A percentile compares a stretch with the other conserved stretches of the same genome.
phyloP scores from a whole-genome alignment of 768 basidiomycete species.

The Terana coerulea region DNA sequence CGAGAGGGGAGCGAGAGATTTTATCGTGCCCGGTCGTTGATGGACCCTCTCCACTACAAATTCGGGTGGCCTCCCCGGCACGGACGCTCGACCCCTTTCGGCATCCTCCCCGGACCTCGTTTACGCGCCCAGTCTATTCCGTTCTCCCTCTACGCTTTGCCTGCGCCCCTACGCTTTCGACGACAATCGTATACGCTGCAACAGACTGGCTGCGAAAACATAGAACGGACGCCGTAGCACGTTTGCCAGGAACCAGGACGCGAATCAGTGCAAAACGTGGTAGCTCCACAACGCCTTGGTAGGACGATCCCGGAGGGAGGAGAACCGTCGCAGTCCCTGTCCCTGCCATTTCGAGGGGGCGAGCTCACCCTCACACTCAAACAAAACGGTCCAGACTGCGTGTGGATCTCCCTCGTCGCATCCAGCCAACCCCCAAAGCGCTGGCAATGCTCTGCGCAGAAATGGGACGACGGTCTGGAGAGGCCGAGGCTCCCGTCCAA shows the following conservation, averaged over 20 bases:
- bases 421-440: constrained; percentile 1
- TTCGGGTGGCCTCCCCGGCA: neutral
- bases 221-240: neutral
- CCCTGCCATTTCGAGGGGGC: neutral
- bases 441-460: neutral
- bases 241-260: neutral
- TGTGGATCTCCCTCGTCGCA: neutral
- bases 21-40: neutral
- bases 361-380: neutral
- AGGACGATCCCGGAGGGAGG: neutral
- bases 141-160: neutral
- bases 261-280: neutral
- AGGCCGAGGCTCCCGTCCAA: neutral
- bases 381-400: neutral
- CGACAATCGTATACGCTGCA: neutral
- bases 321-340: constrained; percentile 1
- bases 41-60: constrained; percentile 1
- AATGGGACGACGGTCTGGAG: neutral
- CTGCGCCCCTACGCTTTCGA: neutral
- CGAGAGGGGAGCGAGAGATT: neutral
- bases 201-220: neutral
- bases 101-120: neutral
- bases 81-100: neutral
- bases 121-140: neutral
- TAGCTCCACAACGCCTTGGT: neutral